phyloP scores from a whole-genome alignment of 1,284 basidiomycete genomes.

The Cystobasidium sp. region DNA sequence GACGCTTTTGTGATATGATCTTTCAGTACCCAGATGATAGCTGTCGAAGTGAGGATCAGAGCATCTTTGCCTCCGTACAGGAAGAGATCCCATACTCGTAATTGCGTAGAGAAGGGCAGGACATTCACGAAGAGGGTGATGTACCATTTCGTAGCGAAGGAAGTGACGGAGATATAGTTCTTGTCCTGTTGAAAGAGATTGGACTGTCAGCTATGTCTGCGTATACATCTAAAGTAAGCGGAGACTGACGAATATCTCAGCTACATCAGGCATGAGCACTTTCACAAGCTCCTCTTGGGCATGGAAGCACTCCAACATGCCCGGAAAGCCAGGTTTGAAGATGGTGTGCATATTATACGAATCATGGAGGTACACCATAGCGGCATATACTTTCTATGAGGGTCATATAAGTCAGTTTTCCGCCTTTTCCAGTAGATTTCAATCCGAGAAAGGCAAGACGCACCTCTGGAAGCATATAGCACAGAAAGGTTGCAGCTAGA shows the following conservation, averaged over 20 bases:
- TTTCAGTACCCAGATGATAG: conserved; percentile 85
- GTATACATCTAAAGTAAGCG: background rate
- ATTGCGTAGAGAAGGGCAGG: conserved; percentile 92
- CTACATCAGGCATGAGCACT: conserved; percentile 84
- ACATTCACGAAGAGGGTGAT: conserved; percentile 90
- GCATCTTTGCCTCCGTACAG: conserved; percentile 87
- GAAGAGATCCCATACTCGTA: conserved; percentile 93
- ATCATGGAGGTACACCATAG: conserved; percentile 82
- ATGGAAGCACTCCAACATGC: conserved; percentile 89
- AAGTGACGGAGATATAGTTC: conserved; percentile 86
- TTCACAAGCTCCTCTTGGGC: conserved; percentile 87
- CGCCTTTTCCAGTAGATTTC: background rate
- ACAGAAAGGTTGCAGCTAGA: conserved; percentile 90
- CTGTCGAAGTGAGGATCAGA: conserved; percentile 80
- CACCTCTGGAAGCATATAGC: conserved; percentile 85
- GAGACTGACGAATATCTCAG: conserved; percentile 69
- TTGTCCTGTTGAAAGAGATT: conserved; percentile 62
- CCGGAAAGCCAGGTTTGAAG: conserved; percentile 94
- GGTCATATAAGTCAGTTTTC: background rate
- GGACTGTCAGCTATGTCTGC: conserved; percentile 1
- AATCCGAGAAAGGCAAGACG: conserved; percentile 41
- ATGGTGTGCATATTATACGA: conserved; percentile 85
- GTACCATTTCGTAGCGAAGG: conserved; percentile 99
- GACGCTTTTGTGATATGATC: conserved; percentile 73
- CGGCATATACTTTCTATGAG: conserved; percentile 72